Conservation (phyloP, 2,329 filamentous ascomycete genomes). For the Penicillium rolfsii region DNA sequence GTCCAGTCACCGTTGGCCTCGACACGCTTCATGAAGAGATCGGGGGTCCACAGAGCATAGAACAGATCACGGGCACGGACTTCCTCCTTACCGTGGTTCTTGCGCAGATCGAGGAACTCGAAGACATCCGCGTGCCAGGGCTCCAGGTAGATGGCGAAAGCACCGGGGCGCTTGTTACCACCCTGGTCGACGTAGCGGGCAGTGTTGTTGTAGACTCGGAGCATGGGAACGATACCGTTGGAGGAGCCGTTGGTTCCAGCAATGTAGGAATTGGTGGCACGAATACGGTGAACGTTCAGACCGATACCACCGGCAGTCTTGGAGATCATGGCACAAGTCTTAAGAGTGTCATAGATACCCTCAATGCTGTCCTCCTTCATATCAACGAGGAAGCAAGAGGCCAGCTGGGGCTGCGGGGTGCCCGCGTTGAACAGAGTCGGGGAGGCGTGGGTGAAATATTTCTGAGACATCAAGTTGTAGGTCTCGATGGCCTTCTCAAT, state of each 20-base stretch:
- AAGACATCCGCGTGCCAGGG: conserved; percentile 99
- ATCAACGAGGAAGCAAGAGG: conserved; percentile 97
- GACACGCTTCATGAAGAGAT: conserved; percentile 99
- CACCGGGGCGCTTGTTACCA: conserved; percentile 98
- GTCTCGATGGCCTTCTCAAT: conserved; percentile 95
- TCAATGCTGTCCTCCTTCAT: conserved; percentile 99
- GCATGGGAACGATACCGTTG: conserved; percentile 96
- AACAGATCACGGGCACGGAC: conserved; percentile 95
- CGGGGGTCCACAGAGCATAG: conserved; percentile 96
- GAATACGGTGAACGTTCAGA: conserved; percentile 93
- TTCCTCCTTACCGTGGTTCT: conserved; percentile 99
- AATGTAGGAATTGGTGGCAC: conserved; percentile 97
- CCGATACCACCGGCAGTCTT: conserved; percentile 99
- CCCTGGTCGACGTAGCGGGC: conserved; percentile 98
- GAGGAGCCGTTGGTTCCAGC: conserved; percentile 97
- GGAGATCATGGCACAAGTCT: conserved; percentile 99
- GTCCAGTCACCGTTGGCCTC: conserved; percentile 97
- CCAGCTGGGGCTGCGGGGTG: conserved; percentile 90
- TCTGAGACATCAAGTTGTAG: conserved; percentile 98
- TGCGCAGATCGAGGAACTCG: conserved; percentile 94
- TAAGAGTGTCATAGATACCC: conserved; percentile 97
- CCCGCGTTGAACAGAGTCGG: conserved; percentile 98
- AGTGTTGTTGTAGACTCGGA: conserved; percentile 99
- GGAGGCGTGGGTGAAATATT: conserved; percentile 97
- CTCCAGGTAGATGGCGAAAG: conserved; percentile 98